phyloP scores from a whole-genome alignment of 164 flowering plant genomes.

The Vitis rupestris region DNA sequence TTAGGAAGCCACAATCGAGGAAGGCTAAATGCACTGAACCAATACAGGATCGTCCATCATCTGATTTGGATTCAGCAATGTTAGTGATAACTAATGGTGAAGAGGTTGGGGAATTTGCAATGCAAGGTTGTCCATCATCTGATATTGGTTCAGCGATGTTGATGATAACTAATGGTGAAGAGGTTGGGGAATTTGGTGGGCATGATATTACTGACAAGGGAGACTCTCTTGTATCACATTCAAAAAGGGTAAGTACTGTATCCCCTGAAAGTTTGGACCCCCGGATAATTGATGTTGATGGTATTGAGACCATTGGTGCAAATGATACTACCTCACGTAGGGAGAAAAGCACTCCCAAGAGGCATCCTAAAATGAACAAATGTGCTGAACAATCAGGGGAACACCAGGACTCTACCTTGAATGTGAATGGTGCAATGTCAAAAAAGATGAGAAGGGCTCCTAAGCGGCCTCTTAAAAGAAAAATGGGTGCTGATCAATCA shows the following conservation, averaged over 20 bases:
- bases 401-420: not conserved
- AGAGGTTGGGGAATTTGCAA: too few species aligned
- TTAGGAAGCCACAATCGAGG: not conserved
- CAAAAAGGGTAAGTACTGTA: not conserved
- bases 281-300: not conserved
- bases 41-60: not conserved
- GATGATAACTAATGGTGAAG: constrained; percentile 7
- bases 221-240: not conserved
- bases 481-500: not conserved
- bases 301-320: not conserved
- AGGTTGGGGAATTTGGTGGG: constrained; percentile 5
- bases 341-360: not conserved
- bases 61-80: constrained; percentile 1
- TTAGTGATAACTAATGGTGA: not conserved
- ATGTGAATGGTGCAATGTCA: not conserved
- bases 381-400: constrained; percentile 3
- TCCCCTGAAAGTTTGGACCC: constrained; percentile 3
- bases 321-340: not conserved
- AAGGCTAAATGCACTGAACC: not conserved
- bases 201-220: not conserved
- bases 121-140: not conserved
- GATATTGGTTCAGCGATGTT: not conserved
- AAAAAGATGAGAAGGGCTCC: not conserved
- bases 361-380: not conserved
- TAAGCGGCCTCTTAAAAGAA: not conserved